Evolutionary conservation across 306 rosid genomes (phyloP).

Genomic region (Boehmeria nivea): DNA sequence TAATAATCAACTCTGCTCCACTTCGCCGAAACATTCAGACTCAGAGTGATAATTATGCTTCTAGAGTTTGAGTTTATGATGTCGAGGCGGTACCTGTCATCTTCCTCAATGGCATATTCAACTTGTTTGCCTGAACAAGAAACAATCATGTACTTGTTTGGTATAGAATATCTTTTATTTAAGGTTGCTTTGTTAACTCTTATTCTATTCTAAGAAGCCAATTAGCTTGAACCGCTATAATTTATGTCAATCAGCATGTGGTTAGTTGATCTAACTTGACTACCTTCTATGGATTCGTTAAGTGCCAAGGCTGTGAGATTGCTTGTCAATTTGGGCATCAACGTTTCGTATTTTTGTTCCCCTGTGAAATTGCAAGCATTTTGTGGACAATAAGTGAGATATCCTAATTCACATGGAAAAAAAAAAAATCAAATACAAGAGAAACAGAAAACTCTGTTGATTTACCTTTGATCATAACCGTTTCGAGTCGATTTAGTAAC

Average conservation of each 20-base stretch:
- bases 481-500: conserved; percentile 32
- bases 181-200: no score
- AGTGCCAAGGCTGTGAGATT: conserved; percentile 7
- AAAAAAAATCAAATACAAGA: background rate
- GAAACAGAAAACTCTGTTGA: background rate
- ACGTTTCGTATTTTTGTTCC: conserved; percentile 26
- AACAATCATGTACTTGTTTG: no score
- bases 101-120: conserved; percentile 53
- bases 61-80: conserved; percentile 43
- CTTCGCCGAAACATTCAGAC: conserved; percentile 48
- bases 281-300: conserved; percentile 33
- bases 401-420: background rate
- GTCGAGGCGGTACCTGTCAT: conserved; percentile 49
- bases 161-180: no score
- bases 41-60: conserved; percentile 38
- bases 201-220: no score
- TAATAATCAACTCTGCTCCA: no score
- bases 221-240: no score
- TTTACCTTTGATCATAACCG: conserved; percentile 52
- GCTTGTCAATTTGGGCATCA: conserved; percentile 26
- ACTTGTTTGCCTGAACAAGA: conserved; percentile 41
- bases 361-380: conserved; percentile 33
- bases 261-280: no score
- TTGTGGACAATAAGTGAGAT: background rate
- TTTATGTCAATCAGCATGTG: no score